phyloP scores from a whole-genome alignment of 129 eudicot species.

The Artemisia annua region DNA sequence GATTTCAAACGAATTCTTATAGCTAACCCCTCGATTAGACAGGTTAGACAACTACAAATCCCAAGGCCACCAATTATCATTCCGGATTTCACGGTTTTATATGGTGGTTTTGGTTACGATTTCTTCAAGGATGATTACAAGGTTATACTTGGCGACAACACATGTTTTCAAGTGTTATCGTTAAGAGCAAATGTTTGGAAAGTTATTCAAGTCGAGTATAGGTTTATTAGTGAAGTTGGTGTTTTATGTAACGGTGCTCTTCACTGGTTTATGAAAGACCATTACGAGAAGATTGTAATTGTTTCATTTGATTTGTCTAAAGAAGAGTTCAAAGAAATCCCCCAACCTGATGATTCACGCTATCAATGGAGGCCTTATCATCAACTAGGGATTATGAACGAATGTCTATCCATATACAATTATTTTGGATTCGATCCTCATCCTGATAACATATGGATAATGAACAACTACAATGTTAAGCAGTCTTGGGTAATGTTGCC shows the following conservation, averaged over 20 bases:
- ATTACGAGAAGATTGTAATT: background rate
- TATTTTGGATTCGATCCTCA: no score
- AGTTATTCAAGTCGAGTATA: background rate
- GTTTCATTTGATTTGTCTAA: constrained; percentile 1
- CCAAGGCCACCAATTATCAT: no score
- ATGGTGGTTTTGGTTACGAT: constrained; percentile 5
- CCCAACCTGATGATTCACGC: background rate
- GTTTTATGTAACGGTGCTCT: background rate
- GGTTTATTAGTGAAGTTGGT: background rate
- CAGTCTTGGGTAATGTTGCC: background rate
- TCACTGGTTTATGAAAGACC: constrained; percentile 13
- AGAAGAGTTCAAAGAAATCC: constrained; percentile 8
- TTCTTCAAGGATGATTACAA: background rate
- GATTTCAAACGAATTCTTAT: background rate
- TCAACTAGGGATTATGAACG: background rate
- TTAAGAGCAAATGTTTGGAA: constrained; percentile 4
- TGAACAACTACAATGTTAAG: background rate
- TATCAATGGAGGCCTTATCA: background rate
- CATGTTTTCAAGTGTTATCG: background rate
- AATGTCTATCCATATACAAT: background rate
- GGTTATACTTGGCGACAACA: background rate
- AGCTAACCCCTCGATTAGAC: background rate
- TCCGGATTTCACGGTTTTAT: background rate
- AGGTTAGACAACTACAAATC: background rate
- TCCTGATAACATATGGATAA: background rate